Evolutionary conservation across 345 rosid species (phyloP).

Genomic region (Carallia brachiata): DNA sequence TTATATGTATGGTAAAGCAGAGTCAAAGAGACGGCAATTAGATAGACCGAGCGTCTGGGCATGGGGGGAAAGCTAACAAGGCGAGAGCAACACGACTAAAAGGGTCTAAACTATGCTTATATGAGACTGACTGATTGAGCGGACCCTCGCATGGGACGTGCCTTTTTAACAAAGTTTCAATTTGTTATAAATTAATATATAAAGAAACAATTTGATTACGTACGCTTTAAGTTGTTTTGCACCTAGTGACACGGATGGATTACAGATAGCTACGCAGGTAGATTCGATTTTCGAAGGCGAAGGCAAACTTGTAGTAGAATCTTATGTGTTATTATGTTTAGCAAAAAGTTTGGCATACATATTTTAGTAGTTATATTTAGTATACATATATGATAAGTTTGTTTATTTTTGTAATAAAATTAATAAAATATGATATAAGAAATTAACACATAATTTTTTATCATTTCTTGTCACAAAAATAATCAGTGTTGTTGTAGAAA

Average conservation of each 20-base stretch:
- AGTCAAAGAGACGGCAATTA: too few species aligned
- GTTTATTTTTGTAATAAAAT: too few species aligned
- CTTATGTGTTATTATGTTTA: too few species aligned
- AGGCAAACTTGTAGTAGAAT: not conserved
- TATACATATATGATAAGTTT: too few species aligned
- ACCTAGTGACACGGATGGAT: not conserved
- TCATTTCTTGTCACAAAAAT: too few species aligned
- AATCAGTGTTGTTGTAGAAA: too few species aligned
- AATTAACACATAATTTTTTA: too few species aligned
- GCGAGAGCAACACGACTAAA: not conserved
- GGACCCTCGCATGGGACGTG: conserved; percentile 24
- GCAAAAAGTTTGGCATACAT: too few species aligned
- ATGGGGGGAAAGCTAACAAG: not conserved
- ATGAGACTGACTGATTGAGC: conserved; percentile 5
- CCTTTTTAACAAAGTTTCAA: conserved; percentile 33
- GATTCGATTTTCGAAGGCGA: conserved; percentile 13
- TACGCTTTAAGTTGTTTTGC: conserved; percentile 20
- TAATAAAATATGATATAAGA: too few species aligned
- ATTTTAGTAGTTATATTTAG: too few species aligned
- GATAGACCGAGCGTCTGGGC: not conserved
- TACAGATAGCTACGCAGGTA: conserved; percentile 21
- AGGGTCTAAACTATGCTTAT: too few species aligned
- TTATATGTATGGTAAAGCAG: too few species aligned
- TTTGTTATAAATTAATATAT: conserved; percentile 3
- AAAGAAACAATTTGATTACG: conserved; percentile 19